Conservation (phyloP, 2,329 filamentous ascomycete genomes). For the Ascochyta lentis region DNA sequence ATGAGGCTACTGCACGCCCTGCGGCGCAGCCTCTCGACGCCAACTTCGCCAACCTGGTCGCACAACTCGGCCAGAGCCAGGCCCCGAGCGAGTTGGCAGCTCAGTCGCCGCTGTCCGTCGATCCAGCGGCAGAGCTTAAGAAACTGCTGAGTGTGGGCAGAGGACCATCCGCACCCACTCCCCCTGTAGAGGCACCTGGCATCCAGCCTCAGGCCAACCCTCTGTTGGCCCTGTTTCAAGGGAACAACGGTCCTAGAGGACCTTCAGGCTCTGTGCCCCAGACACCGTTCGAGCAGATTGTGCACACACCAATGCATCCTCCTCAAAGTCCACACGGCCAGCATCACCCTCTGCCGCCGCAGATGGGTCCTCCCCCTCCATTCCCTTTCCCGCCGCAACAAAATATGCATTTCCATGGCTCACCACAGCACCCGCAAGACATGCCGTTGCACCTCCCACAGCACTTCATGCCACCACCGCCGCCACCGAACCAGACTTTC, state of each 20-base stretch:
- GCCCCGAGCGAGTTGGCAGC: conserved; percentile 39
- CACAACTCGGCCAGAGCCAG: conserved; percentile 38
- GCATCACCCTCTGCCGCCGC: conserved; percentile 61
- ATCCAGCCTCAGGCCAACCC: conserved; percentile 47
- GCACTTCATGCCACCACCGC: conserved; percentile 33
- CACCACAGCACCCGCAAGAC: conserved; percentile 29
- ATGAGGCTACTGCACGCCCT: conserved; percentile 22
- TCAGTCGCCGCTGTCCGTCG: conserved; percentile 37
- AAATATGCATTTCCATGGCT: conserved; percentile 37
- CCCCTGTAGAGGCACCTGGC: conserved; percentile 46
- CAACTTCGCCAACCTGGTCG: conserved; percentile 42
- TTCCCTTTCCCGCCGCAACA: conserved; percentile 55
- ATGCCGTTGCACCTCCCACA: conserved; percentile 28
- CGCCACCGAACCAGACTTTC: conserved; percentile 23
- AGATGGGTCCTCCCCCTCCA: conserved; percentile 56
- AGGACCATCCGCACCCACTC: conserved; percentile 37
- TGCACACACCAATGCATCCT: conserved; percentile 59
- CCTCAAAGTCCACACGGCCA: conserved; percentile 63
- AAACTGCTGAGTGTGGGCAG: conserved; percentile 54
- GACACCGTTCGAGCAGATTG: conserved; percentile 63
- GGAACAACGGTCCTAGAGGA: conserved; percentile 24
- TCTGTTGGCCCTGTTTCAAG: conserved; percentile 62
- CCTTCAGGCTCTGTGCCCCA: conserved; percentile 28
- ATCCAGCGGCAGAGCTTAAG: conserved; percentile 61
- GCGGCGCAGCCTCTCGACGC: conserved; percentile 21